Evolutionary conservation across 441 rosid genomes (phyloP).

Genomic region (Kokia cookei): DNA sequence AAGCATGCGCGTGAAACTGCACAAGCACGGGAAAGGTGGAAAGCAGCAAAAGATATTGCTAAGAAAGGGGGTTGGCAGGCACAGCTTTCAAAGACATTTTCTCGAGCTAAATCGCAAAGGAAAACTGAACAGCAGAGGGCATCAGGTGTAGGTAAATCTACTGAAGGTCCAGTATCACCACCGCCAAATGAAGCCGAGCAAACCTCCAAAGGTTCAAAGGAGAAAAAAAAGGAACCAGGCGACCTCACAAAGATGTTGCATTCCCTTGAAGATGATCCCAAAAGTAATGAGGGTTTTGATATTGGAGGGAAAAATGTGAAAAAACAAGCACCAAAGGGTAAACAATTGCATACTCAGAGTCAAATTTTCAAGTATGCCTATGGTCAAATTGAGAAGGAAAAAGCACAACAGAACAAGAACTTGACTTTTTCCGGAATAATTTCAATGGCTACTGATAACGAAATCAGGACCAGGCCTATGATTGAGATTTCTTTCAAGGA

Average conservation of each 20-base stretch:
- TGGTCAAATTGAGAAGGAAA: slow-evolving; percentile 68
- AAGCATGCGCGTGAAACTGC: slow-evolving; percentile 57
- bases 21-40: slow-evolving; percentile 70
- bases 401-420: slow-evolving; percentile 48
- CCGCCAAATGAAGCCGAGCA: slow-evolving; percentile 19
- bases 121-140: slow-evolving; percentile 14
- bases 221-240: slow-evolving; percentile 29
- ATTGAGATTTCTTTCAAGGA: slow-evolving; percentile 63
- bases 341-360: slow-evolving; percentile 51
- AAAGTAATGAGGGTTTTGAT: slow-evolving; percentile 37
- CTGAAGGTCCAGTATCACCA: slow-evolving; percentile 15
- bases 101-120: slow-evolving; percentile 36
- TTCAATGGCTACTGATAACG: slow-evolving; percentile 51
- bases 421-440: slow-evolving; percentile 62
- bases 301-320: slow-evolving; percentile 35
- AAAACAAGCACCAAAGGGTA: slow-evolving; percentile 56
- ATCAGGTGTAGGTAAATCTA: slow-evolving; percentile 13
- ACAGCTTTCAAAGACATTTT: slow-evolving; percentile 52
- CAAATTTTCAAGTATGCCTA: slow-evolving; percentile 71
- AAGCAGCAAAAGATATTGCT: slow-evolving; percentile 44
- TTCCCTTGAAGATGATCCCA: slow-evolving; percentile 39
- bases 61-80: slow-evolving; percentile 46
- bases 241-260: slow-evolving; percentile 46
- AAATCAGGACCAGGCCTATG: slow-evolving; percentile 45
- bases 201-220: slow-evolving; percentile 30